A percentile compares a stretch with the other conserved stretches of the same genome.
Evolutionary conservation across 2,329 filamentous ascomycete genomes (phyloP).

Genomic region (Trichoderma endophyticum): DNA sequence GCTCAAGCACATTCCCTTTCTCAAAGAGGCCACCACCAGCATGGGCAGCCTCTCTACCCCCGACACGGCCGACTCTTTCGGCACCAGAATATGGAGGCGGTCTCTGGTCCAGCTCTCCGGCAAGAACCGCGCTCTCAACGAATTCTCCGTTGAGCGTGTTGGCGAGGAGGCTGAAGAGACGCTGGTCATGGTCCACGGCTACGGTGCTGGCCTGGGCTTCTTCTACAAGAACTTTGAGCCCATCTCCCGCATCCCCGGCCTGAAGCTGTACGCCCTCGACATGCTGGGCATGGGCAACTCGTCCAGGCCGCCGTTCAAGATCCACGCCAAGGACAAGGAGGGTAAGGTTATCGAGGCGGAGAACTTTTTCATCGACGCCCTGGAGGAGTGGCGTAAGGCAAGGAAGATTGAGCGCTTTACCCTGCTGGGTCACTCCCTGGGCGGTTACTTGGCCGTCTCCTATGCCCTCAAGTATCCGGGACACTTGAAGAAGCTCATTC

Average conservation of each 20-base stretch:
- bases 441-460: slow-evolving; percentile 90
- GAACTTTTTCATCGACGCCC: slow-evolving; percentile 90
- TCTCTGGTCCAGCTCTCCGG: slow-evolving; percentile 81
- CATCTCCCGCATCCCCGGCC: slow-evolving; percentile 71
- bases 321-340: slow-evolving; percentile 76
- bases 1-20: slow-evolving; percentile 78
- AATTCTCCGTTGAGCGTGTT: slow-evolving; percentile 83
- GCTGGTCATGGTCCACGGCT: slow-evolving; percentile 93
- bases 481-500: slow-evolving; percentile 89
- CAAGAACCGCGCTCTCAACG: slow-evolving; percentile 84
- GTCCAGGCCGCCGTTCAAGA: slow-evolving; percentile 76
- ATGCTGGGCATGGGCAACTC: slow-evolving; percentile 94
- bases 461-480: slow-evolving; percentile 97
- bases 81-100: slow-evolving; percentile 78
- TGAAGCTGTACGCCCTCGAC: slow-evolving; percentile 91
- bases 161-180: slow-evolving; percentile 79
- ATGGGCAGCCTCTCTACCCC: slow-evolving; percentile 43
- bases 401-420: slow-evolving; percentile 92
- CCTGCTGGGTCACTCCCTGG: slow-evolving; percentile 85
- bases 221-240: slow-evolving; percentile 98
- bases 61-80: slow-evolving; percentile 69
- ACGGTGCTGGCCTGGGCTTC: slow-evolving; percentile 92
- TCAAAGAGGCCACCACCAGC: slow-evolving; percentile 72
- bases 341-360: slow-evolving; percentile 86
- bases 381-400: slow-evolving; percentile 92